phyloP scores from a whole-genome alignment of 306 rosid species.

The Dicorynia guianensis region DNA sequence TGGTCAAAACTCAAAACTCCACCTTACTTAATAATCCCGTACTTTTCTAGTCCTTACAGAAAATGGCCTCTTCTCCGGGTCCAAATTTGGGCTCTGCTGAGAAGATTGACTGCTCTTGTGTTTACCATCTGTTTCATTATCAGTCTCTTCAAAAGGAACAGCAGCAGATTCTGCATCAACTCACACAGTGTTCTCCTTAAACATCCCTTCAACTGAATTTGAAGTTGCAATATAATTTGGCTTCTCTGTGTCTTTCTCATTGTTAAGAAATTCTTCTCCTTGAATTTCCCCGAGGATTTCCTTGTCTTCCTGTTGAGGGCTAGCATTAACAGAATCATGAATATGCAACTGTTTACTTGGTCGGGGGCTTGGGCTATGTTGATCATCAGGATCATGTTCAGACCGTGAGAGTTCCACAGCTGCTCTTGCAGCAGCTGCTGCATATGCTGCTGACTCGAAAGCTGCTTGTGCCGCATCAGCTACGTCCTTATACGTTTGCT shows the following conservation, averaged over 20 bases:
- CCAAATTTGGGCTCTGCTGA: conserved; percentile 40
- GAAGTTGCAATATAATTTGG: conserved; percentile 45
- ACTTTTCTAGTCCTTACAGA: conserved; percentile 60
- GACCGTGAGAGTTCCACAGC: conserved; percentile 81
- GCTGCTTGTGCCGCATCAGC: conserved; percentile 98
- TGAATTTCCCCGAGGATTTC: conserved; percentile 40
- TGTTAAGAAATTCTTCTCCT: conserved; percentile 33
- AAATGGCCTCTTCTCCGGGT: conserved; percentile 58
- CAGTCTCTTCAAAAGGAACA: conserved; percentile 55
- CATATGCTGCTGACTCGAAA: conserved; percentile 87
- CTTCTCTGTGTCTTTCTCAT: conserved; percentile 38
- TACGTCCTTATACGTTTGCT: conserved; percentile 71
- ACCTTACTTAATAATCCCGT: conserved; percentile 38
- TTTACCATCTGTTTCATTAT: conserved; percentile 42
- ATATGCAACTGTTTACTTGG: conserved; percentile 38
- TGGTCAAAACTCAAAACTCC: neutral
- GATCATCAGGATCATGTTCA: conserved; percentile 64
- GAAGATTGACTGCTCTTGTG: conserved; percentile 37
- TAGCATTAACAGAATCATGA: conserved; percentile 29
- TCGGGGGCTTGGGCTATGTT: conserved; percentile 42
- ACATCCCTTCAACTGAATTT: conserved; percentile 44
- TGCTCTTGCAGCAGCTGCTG: conserved; percentile 90
- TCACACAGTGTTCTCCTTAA: conserved; percentile 29
- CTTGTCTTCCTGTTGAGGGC: conserved; percentile 41
- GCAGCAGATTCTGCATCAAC: conserved; percentile 37